phyloP scores from a whole-genome alignment of 306 rosid species.

The Hippophae gyantsensis region DNA sequence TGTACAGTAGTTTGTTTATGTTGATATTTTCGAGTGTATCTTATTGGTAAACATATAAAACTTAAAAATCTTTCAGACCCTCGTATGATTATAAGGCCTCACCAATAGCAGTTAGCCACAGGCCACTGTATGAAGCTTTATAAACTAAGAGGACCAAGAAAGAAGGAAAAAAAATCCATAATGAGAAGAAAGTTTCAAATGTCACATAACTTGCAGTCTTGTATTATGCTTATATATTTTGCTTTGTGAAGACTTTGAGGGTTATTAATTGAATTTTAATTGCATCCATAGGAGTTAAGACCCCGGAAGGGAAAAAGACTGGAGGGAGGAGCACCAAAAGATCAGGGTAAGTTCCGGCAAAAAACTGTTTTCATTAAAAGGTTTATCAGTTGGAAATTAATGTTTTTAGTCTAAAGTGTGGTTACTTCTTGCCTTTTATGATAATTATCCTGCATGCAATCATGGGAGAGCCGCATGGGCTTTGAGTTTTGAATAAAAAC shows the following conservation, averaged over 20 bases:
- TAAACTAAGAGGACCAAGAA: no score
- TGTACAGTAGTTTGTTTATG: no score
- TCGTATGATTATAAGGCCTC: no score
- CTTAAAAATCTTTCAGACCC: no score
- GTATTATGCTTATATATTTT: background rate
- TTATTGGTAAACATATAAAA: no score
- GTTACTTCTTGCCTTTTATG: background rate
- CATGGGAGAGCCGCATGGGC: no score
- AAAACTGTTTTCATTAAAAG: background rate
- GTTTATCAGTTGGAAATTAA: background rate
- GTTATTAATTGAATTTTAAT: background rate
- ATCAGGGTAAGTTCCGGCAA: constrained; percentile 33
- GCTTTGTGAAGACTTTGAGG: background rate
- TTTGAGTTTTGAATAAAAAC: no score
- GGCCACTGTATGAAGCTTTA: no score
- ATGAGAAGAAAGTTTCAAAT: no score
- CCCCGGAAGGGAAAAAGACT: constrained; percentile 20
- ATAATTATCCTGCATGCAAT: background rate
- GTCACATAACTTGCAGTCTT: background rate
- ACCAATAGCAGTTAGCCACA: no score
- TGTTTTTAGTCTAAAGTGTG: background rate
- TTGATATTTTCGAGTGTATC: no score
- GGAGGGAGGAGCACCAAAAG: constrained; percentile 32
- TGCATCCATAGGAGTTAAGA: constrained; percentile 36
- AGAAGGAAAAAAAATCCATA: no score